These are phyloP conservation scores for Lithohypha guttulata DNA, from an alignment of 2,329 filamentous ascomycete species.

Conservation along the genomic window DNA sequence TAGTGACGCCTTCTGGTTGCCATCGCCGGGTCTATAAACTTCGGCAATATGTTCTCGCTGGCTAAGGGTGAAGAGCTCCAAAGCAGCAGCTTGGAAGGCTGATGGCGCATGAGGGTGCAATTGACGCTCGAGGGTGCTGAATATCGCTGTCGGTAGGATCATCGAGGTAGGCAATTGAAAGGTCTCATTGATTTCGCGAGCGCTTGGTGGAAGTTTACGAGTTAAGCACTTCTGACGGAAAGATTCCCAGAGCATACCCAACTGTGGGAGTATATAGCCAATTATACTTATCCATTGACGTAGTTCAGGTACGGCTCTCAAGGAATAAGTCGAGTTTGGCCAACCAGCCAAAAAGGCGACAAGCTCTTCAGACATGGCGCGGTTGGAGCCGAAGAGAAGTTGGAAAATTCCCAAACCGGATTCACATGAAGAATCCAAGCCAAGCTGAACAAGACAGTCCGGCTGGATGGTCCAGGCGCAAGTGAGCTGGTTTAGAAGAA, in stretches of 20 bases:
- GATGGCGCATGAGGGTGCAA: background rate
- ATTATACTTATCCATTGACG: slow-evolving; percentile 28
- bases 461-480: slow-evolving; percentile 2
- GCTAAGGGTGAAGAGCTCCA: background rate
- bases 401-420: slow-evolving; percentile 29
- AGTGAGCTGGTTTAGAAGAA: slow-evolving; percentile 30
- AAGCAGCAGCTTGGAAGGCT: slow-evolving; percentile 1
- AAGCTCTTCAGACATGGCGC: slow-evolving; percentile 29
- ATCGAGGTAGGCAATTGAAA: slow-evolving; percentile 9
- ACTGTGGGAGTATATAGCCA: slow-evolving; percentile 33
- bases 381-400: slow-evolving; percentile 38
- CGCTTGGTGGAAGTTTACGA: slow-evolving; percentile 21
- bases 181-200: slow-evolving; percentile 22
- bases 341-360: slow-evolving; percentile 40
- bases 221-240: slow-evolving; percentile 3
- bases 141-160: slow-evolving; percentile 10
- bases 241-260: slow-evolving; percentile 34
- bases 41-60: slow-evolving; percentile 43
- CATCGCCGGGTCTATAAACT: slow-evolving; percentile 38
- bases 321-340: slow-evolving; percentile 29
- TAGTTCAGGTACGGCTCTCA: slow-evolving; percentile 14
- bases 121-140: slow-evolving; percentile 27
- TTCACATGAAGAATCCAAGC: slow-evolving; percentile 24
- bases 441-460: slow-evolving; percentile 22
- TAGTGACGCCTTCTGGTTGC: background rate